Base-by-base conservation (phyloP, 2,329 filamentous ascomycete species). In the Harringtonia lauricola region DNA sequence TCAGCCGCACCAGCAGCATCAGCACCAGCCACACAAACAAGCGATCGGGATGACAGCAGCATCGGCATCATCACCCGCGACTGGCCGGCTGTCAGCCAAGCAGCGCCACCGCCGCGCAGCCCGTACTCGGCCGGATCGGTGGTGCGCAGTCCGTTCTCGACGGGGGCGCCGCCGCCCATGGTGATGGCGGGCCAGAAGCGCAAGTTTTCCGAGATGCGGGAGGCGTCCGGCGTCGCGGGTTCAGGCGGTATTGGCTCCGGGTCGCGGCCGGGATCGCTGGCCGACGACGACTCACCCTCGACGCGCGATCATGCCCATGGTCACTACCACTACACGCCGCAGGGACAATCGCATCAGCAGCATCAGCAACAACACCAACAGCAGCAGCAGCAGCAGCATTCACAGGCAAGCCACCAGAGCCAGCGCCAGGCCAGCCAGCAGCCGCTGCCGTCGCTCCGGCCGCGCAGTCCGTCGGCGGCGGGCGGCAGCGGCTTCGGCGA, bases 401-500 rank as follows among this genome's bases (percentile, higher is more conserved):
- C 17, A 26, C 15, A 13, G 18, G 36, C 17, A 33, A 47, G 17
- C 36, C 37, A 21, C 15, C 36, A 24, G 36, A 38, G n/a, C 37
- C 21, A 9, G 37, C 36, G 15, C 46, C 31, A 36, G 21, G 19
- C n/a, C 30, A 38, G 21, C 35, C 22, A 35, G 13, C 34, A 42
- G n/a, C 29, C 38, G 30, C 30, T 8, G 26, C 31, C 19, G 18
- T 17, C n/a, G n/a, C n/a, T n/a, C n/a, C n/a, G n/a, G n/a, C n/a
- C n/a, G n/a, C n/a, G n/a, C n/a, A n/a, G n/a, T n/a, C n/a, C n/a
- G n/a, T n/a, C n/a, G n/a, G n/a, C n/a, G n/a, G n/a, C n/a, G n/a
- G n/a, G n/a, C n/a, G 41, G n/a, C 22, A n/a, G 26, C 2, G 40
- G 39, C 15, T 60, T 62, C 19, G 58, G 64, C 22, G 75, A 79